These are phyloP conservation scores for Populus hybrid DNA, from an alignment of 441 rosid genomes.

Conservation along the genomic window DNA sequence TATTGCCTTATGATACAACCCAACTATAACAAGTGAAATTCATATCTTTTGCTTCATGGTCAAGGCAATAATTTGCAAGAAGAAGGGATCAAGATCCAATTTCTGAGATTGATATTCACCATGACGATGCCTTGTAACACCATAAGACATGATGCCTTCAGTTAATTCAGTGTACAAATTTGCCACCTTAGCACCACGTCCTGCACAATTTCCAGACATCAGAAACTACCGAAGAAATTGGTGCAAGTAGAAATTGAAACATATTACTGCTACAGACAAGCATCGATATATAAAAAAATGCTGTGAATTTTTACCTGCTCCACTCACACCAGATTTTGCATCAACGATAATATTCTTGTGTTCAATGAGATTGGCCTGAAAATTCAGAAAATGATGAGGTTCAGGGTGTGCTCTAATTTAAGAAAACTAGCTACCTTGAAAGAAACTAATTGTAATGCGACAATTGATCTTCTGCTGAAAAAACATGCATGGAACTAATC, in stretches of 20 bases:
- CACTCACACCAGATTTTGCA: constrained; percentile 94
- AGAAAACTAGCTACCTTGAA: neutral
- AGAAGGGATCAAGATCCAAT: neutral
- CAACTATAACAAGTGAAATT: neutral
- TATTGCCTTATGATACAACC: neutral
- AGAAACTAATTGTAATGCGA: neutral
- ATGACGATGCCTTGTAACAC: constrained; percentile 91
- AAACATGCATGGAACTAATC: neutral
- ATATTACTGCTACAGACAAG: neutral
- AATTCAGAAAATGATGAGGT: constrained; percentile 18
- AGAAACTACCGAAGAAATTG: constrained; percentile 23
- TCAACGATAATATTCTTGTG: constrained; percentile 67
- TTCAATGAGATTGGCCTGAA: constrained; percentile 77
- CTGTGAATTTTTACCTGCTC: constrained; percentile 67
- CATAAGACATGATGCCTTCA: constrained; percentile 90
- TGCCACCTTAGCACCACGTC: constrained; percentile 92
- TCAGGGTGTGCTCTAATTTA: neutral
- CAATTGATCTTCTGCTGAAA: neutral
- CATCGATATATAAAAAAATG: constrained; percentile 3
- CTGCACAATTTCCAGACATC: constrained; percentile 38
- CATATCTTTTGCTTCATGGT: neutral
- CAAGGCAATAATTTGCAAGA: neutral
- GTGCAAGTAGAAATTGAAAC: constrained; percentile 9
- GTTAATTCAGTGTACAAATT: constrained; percentile 85
- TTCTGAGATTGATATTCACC: constrained; percentile 44